These are phyloP conservation scores for Hebeloma cylindrosporum DNA, from an alignment of 768 basidiomycete genomes.

Conservation along the genomic window DNA sequence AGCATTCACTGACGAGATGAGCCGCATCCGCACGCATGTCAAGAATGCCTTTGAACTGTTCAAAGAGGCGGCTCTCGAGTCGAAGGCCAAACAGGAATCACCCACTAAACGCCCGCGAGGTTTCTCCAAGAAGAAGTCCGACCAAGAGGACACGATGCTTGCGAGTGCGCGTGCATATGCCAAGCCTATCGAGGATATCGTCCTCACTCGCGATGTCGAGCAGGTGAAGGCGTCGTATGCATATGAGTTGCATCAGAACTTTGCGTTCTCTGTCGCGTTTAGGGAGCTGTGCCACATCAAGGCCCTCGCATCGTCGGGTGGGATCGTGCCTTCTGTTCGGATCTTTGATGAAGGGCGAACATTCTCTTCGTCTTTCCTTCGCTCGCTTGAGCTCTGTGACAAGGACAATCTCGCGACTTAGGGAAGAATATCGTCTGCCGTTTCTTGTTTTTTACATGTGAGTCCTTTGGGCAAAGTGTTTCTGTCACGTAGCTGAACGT, in stretches of 20 bases:
- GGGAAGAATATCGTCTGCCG: no score
- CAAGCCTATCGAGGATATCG: constrained; percentile 25
- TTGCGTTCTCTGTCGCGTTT: constrained; percentile 59
- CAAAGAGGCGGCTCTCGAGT: constrained; percentile 6
- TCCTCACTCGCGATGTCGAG: constrained; percentile 33
- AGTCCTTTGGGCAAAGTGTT: no score
- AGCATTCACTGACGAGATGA: constrained; percentile 37
- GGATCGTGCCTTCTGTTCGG: constrained; percentile 32
- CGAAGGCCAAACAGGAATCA: constrained; percentile 4
- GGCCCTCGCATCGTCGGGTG: constrained; percentile 38
- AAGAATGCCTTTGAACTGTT: constrained; percentile 20
- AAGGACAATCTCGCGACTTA: constrained; percentile 8
- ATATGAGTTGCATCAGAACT: constrained; percentile 28
- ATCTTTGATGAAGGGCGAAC: constrained; percentile 42
- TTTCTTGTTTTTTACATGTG: no score
- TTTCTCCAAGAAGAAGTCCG: constrained; percentile 19
- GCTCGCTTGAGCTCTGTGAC: constrained; percentile 22
- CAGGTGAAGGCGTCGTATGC: constrained; percentile 63
- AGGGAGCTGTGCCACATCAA: constrained; percentile 54
- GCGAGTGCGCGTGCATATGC: constrained; percentile 28
- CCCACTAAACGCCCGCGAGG: constrained; percentile 7
- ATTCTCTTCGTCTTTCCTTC: constrained; percentile 29
- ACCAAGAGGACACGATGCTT: constrained; percentile 27
- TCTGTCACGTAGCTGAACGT: no score
- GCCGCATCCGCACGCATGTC: constrained; percentile 41